Percentiles rank a stretch among this genome's conserved stretches.
phyloP scores from a whole-genome alignment of 352 stramenopile genomes.

The Pythium phragmiticola region DNA sequence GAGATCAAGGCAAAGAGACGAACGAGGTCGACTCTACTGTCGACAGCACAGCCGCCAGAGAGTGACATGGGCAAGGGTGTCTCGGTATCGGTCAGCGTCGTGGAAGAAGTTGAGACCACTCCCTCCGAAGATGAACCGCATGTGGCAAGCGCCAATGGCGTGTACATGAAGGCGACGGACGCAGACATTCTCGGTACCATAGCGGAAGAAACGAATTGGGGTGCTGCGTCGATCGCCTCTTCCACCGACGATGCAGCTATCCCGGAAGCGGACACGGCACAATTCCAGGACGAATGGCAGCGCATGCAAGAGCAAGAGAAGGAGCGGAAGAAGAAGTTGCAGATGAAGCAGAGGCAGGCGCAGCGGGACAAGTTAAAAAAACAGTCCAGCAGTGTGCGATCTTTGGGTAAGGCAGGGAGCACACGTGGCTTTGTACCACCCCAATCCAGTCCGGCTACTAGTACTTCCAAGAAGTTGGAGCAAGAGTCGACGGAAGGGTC shows the following conservation, averaged over 20 bases:
- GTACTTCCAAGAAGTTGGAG: not conserved
- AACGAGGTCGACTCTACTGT: not conserved
- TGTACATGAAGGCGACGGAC: not conserved
- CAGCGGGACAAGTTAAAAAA: conserved; percentile 81
- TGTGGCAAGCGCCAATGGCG: not conserved
- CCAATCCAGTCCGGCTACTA: not conserved
- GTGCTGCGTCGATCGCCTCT: conserved; percentile 2
- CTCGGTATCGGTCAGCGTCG: no score
- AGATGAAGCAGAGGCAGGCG: conserved; percentile 72
- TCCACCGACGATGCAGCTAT: conserved; percentile 2
- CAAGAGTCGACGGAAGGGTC: not conserved
- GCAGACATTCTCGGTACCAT: not conserved
- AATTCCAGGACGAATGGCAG: conserved; percentile 65
- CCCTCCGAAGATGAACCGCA: not conserved
- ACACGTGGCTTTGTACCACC: conserved; percentile 7
- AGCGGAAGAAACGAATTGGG: conserved; percentile 7
- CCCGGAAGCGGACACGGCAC: conserved; percentile 6
- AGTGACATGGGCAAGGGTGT: not conserved
- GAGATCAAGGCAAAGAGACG: conserved; percentile 44
- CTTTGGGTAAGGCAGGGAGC: conserved; percentile 18
- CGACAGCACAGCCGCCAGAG: not conserved
- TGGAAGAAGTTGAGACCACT: not conserved
- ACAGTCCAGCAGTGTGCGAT: conserved; percentile 29
- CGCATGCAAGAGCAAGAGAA: conserved; percentile 74
- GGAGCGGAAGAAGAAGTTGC: conserved; percentile 63